Evolutionary conservation across 176 grass and related monocot species (phyloP), one percentile per base, ranked within the genome.

Genomic region (Hordeum marinum): DNA sequence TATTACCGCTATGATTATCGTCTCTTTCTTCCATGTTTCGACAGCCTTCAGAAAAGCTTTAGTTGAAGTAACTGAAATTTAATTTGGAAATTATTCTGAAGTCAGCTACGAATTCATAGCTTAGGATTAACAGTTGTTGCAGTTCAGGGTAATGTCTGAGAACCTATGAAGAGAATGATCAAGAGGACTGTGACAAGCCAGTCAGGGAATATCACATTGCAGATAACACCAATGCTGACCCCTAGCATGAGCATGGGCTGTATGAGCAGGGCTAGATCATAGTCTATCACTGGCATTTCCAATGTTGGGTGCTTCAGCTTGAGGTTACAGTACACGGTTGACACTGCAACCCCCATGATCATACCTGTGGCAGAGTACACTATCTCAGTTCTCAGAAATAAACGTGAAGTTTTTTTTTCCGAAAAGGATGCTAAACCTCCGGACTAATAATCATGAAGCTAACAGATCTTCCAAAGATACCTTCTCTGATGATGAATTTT

Each of bases 191-290:
- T 98, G 58, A 92, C 77, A 11, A 99, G 82, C 96, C 96, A 99
- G 78, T 94, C 61, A 7, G 91, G 89, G 67, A 96, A 94, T 9
- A 94, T 83, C 0, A 92, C 93, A 85, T 91, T 94, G 72, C 95
- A 94, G 34, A 90, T 70, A 75, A 96, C 88, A n/a, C 93, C 86
- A 3, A 96, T 94, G 84, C 90, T 99, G 78, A 98, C 83, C 57
- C 96, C 96, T 14, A 98, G 83, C 91, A 94, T 94, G 1, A 98
- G 89, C 91, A 95, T 96, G 3, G 96, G 91, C 84, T 96, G 96
- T 52, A 95, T 76, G 10, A 99, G 93, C 17, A 96, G 54, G 2
- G 84, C 93, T 2, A 99, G 86, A 72, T 94, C 90, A 29, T 99
- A 96, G 18, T 99, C 93, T 13, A 94, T 95, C 4, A 96, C 54